Evolutionary conservation across 2,329 filamentous ascomycete genomes (phyloP), one percentile per base, ranked within the genome.

Genomic region (Ilyonectria destructans): DNA sequence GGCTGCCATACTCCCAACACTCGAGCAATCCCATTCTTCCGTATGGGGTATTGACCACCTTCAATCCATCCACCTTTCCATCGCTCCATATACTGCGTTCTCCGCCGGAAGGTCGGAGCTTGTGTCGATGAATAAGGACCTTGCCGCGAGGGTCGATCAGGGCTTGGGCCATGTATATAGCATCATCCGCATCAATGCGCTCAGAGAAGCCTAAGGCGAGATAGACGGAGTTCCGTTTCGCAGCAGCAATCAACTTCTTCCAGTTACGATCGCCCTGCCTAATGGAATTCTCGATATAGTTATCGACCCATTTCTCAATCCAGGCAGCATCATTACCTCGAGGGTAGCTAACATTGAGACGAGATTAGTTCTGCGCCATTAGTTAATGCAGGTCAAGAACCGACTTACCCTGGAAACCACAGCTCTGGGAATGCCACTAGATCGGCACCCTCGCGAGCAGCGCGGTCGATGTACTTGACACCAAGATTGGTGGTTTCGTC

Each of bases 21-120:
- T 62, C 52, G 6, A 62, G 31, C 52, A 62, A n/a, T 19, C 60
- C 60, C 4, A 62, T 57, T 40, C 60, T 31, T 29, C 52, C 60
- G 21, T 40, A 57, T 15, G 60, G 40, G 2, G 60, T 62, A 8
- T 37, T 3, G 21, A 57, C 52, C 4, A 62, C 60, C 31, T 57
- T 19, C 13, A 62, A 37, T 7, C 52, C 60, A 29, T 51, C 35
- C 21, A 31, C 21, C 12, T 26, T 57, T 17, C 60, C 52, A 29
- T 62, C 60, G 21, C 52, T 62, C 60, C 52, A 62, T 31, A 62
- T 62, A 8, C 21, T 62, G 26, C 60, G 29, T 31, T 62, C 60
- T 23, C 60, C 52, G 31, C 60, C 52, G 8, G 60, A 62, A 35
- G 60, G 60, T 43, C 52, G 51, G 17, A 57, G 19, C 13, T 62